Base-by-base conservation (phyloP, 73 alveolate species). In the Blepharisma japonicum region DNA sequence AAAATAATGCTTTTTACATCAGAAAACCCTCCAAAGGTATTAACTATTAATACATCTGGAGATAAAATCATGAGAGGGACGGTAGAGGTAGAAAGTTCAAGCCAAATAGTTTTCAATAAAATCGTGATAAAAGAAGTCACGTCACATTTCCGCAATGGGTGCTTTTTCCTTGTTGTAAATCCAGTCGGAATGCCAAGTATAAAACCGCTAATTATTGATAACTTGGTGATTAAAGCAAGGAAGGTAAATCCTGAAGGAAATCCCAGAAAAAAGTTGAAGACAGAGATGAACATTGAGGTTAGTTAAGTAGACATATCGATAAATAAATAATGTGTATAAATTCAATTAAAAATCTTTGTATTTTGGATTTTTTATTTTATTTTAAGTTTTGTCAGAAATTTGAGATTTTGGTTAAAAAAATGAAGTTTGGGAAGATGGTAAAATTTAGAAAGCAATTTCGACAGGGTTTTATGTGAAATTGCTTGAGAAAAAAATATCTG, bases 101-200 rank as follows among this genome's bases (percentile, higher is more conserved):
- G 61, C 39, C 38, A 38, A 54, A 55, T 77, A 27, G 78, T 51
- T 11, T 77, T 77, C 50, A 68, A 50, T 21, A 77, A 77, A 53
- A 77, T 77, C 21, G 71, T 55, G 55, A 77, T 77, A 39, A 77
- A 77, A 51, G 83, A 77, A 77, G 83, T 77, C 53, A 77, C 79
- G 6, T 55, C 79, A 14, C 83, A 77, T 38, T 77, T 77, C 56
- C 77, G 83, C 21, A 54, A 50, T 32, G 83, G 83, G 20, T 77
- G 83, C 66, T 66, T 77, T 55, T 77, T 54, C 21, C 47, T 77
- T 6, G 83, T 77, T 2, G 50, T 77, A 14, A 32, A 39, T 51
- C 61, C 79, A 2, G 50, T 14, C 0, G 47, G 23, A 8, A 18
- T 11, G 18, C 18, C 18, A 14, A 25, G 47, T 9, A 61, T 61